phyloP scores from a whole-genome alignment of 2,329 filamentous ascomycete species.

The Lachnellula hyalina region DNA sequence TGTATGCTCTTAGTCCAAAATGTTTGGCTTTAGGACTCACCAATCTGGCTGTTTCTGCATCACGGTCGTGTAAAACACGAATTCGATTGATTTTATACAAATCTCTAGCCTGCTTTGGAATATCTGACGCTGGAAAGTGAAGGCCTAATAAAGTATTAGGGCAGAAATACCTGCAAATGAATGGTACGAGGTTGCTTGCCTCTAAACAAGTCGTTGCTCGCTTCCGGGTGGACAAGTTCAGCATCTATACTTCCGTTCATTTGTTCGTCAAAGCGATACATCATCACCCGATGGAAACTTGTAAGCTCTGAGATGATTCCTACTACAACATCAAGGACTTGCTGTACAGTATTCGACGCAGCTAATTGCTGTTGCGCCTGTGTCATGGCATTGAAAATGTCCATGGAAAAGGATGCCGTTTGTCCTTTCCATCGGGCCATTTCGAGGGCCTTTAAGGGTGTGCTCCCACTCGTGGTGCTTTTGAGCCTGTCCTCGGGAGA shows the following conservation, averaged over 20 bases:
- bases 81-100: slow-evolving; percentile 87
- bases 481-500: slow-evolving; percentile 15
- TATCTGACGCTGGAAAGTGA: slow-evolving; percentile 79
- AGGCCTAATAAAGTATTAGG: slow-evolving; percentile 14
- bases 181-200: slow-evolving; percentile 3
- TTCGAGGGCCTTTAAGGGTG: slow-evolving; percentile 15
- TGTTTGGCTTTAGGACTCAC: slow-evolving; percentile 6
- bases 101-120: slow-evolving; percentile 75
- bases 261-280: slow-evolving; percentile 23
- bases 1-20: not conserved
- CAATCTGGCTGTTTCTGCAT: slow-evolving; percentile 70
- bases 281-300: slow-evolving; percentile 25
- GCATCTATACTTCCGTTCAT: slow-evolving; percentile 27
- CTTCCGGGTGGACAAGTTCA: slow-evolving; percentile 21
- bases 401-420: slow-evolving; percentile 16
- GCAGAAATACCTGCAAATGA: not conserved
- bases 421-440: slow-evolving; percentile 14
- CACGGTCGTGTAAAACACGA: slow-evolving; percentile 76
- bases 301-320: slow-evolving; percentile 24
- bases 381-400: slow-evolving; percentile 22
- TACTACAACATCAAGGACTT: slow-evolving; percentile 19
- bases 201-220: slow-evolving; percentile 21
- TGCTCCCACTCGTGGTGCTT: slow-evolving; percentile 17
- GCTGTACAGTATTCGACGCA: slow-evolving; percentile 10
- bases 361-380: slow-evolving; percentile 20